Percentiles rank a stretch among this genome's conserved stretches.
phyloP scores from a whole-genome alignment of 2,329 filamentous ascomycete species.

The Aspergillus jensenii region DNA sequence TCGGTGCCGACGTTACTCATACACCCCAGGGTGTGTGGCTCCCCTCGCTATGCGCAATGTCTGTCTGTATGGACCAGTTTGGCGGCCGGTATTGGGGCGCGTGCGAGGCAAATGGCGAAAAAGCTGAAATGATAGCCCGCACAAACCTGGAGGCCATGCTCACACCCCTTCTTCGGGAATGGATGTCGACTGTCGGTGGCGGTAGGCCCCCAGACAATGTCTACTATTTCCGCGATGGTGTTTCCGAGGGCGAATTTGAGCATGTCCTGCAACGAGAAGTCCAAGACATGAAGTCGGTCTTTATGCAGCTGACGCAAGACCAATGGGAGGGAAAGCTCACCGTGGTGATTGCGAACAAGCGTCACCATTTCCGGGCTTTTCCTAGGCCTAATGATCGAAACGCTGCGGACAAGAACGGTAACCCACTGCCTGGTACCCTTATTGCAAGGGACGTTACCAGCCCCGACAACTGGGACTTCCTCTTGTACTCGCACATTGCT shows the following conservation, averaged over 20 bases:
- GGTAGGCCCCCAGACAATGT: slow-evolving; percentile 68
- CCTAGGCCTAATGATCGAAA: slow-evolving; percentile 56
- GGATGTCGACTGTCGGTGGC: slow-evolving; percentile 57
- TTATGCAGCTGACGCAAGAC: slow-evolving; percentile 43
- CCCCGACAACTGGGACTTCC: slow-evolving; percentile 88
- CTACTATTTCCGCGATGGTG: slow-evolving; percentile 91
- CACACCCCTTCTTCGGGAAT: slow-evolving; percentile 61
- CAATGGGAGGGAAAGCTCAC: slow-evolving; percentile 66
- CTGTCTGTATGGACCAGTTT: slow-evolving; percentile 71
- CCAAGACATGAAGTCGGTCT: slow-evolving; percentile 62
- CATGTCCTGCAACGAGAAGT: slow-evolving; percentile 81
- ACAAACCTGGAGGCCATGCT: slow-evolving; percentile 68
- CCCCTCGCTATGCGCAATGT: slow-evolving; percentile 83
- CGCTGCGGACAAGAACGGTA: slow-evolving; percentile 70
- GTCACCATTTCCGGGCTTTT: slow-evolving; percentile 93
- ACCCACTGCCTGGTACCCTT: slow-evolving; percentile 80
- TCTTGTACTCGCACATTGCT: slow-evolving; percentile 68
- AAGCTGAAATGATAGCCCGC: slow-evolving; percentile 73
- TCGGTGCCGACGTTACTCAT: slow-evolving; percentile 91
- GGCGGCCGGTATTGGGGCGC: slow-evolving; percentile 75
- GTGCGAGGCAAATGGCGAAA: slow-evolving; percentile 78
- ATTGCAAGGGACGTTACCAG: slow-evolving; percentile 89
- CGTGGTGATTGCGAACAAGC: slow-evolving; percentile 86
- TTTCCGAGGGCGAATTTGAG: slow-evolving; percentile 80
- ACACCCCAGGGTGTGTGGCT: slow-evolving; percentile 64